phyloP scores from a whole-genome alignment of 2,329 filamentous ascomycete genomes.

The Biscogniauxia sp. region DNA sequence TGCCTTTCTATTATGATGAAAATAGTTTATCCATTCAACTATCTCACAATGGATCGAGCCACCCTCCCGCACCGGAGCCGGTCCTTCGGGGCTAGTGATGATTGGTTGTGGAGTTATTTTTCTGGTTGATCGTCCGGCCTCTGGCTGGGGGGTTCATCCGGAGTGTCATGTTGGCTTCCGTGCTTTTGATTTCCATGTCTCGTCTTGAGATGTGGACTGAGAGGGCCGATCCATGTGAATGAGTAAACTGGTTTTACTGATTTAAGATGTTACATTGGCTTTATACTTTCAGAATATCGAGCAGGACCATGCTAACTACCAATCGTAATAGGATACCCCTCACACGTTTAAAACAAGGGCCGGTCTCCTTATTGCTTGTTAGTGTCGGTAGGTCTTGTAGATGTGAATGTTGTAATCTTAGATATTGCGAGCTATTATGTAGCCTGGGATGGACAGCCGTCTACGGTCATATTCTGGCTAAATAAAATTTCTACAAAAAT shows the following conservation, averaged over 20 bases:
- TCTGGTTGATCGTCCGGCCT: constrained; percentile 28
- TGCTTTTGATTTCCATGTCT: constrained; percentile 45
- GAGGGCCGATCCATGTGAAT: constrained; percentile 60
- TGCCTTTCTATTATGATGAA: constrained; percentile 50
- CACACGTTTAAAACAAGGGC: neutral
- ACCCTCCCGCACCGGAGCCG: constrained; percentile 69
- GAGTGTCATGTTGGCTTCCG: constrained; percentile 61
- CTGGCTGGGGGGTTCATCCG: constrained; percentile 23
- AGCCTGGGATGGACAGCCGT: neutral
- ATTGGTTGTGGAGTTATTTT: constrained; percentile 73
- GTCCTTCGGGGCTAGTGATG: constrained; percentile 50
- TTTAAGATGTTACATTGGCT: constrained; percentile 11
- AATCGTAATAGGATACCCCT: neutral
- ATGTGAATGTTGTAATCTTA: neutral
- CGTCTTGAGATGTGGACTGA: constrained; percentile 56
- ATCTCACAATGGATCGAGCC: constrained; percentile 64
- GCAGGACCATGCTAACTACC: constrained; percentile 16
- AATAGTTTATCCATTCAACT: constrained; percentile 76
- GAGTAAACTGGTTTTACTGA: constrained; percentile 71
- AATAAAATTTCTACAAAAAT: constrained; percentile 13
- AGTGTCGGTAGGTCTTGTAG: neutral
- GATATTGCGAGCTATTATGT: neutral
- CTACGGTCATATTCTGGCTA: neutral
- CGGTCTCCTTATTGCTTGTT: neutral
- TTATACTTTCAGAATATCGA: neutral